Conservation (phyloP, 2,329 filamentous ascomycete genomes). For the Colletotrichum viniferum region DNA sequence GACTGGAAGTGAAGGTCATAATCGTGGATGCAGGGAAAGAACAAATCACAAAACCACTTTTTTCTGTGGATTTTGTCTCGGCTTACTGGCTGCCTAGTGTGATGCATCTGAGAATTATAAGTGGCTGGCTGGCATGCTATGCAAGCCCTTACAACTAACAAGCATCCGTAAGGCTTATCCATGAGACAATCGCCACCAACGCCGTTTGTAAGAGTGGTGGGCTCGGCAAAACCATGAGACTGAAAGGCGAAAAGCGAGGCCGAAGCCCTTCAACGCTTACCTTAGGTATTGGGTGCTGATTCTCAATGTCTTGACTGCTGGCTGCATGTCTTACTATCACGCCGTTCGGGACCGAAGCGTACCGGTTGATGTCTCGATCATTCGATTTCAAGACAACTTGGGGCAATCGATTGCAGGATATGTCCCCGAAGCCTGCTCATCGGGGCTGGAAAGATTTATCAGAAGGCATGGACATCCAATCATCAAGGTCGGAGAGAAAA, state of each 20-base stretch:
- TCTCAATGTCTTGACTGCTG: neutral
- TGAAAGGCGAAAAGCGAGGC: neutral
- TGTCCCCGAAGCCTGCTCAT: neutral
- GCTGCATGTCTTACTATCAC: neutral
- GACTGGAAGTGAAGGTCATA: neutral
- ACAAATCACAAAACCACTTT: fast-evolving
- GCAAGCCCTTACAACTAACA: neutral
- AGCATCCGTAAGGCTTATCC: neutral
- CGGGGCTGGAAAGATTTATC: neutral
- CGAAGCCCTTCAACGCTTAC: neutral
- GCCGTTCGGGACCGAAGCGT: neutral
- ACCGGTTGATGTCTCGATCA: neutral
- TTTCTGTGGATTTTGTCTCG: neutral
- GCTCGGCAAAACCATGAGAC: neutral
- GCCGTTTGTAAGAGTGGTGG: neutral
- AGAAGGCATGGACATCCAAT: neutral
- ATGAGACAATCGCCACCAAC: neutral
- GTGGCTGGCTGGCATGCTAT: neutral
- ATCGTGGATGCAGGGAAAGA: neutral
- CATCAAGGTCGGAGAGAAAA: neutral
- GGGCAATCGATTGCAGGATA: neutral
- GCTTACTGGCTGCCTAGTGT: neutral
- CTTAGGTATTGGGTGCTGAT: neutral
- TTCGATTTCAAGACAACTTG: neutral
- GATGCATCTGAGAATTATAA: neutral